Base-by-base conservation (phyloP, 345 rosid species). In the Aethionema arabicum region DNA sequence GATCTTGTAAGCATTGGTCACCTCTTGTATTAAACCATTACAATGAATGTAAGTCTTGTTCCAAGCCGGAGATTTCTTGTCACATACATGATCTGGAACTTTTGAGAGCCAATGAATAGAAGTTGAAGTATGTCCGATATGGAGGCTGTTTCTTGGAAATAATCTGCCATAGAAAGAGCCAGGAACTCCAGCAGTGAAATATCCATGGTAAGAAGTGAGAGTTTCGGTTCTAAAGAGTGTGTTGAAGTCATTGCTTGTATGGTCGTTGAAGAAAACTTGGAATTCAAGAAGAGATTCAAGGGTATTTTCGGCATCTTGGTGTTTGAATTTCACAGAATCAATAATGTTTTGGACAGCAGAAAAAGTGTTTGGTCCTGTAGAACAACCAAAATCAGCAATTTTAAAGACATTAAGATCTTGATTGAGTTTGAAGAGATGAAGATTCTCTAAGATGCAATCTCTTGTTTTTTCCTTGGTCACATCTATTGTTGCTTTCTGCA, bases 211-310 rank as follows among this genome's bases (percentile, higher is more conserved):
- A 2, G 3, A 4, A 37, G 35, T 11, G 11, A 13, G 38, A 16
- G 77, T 68, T n/a, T 63, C 71, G 41, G 65, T 16, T 15, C 30
- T 53, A 60, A 76, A 72, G 51, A 72, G 77, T 5, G 65, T 65
- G 63, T 72, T 72, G 65, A 76, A 76, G 40, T 72, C 68, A 43
- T 76, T 72, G 37, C 45, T 14, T 2, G 40, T 8, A 2, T 63
- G 76, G 30, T 76, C 80, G 41, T 72, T 76, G 77, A 76, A 76
- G 30, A 54, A 70, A 6, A 75, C 73, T 30, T 61, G 66, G 30
- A 56, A 56, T 16, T 14, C 47, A 0, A 11, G n/a, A n/a, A n/a
- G 12, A 44, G 40, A 37, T 2, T 21, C 27, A 21, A 21, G 27
- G 27, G 27, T 21, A 21, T 21, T 21, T 21, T 21, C 27, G 27